Conservation (phyloP, 768 basidiomycete species). For the Kwoniella sp. region DNA sequence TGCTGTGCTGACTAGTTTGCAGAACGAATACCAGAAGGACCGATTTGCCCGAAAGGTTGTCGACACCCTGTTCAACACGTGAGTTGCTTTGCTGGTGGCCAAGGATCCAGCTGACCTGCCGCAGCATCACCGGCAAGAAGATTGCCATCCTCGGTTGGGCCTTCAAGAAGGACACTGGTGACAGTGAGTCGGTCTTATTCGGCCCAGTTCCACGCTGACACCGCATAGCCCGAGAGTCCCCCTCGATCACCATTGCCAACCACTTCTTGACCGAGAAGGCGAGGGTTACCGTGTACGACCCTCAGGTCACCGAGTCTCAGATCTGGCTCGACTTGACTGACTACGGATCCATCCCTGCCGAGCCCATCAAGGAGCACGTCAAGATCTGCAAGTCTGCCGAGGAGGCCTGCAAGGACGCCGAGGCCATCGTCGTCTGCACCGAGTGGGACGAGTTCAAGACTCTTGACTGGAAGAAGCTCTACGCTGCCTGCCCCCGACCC, state of each 20-base stretch:
- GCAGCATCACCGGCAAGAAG: conserved; percentile 55
- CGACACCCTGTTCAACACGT: conserved; percentile 93
- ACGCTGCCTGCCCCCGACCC: conserved; percentile 90
- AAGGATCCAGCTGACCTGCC: not conserved
- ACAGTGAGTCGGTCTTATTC: too few species aligned
- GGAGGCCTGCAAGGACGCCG: conserved; percentile 81
- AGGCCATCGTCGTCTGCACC: conserved; percentile 92
- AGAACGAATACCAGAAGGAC: conserved; percentile 93
- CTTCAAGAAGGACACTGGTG: conserved; percentile 98
- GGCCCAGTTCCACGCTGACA: not conserved
- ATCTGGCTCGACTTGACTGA: conserved; percentile 61
- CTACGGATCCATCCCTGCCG: conserved; percentile 59
- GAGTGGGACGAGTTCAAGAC: conserved; percentile 93
- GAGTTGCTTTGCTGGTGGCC: conserved; percentile 59
- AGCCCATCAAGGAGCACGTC: conserved; percentile 77
- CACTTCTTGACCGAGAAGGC: conserved; percentile 91
- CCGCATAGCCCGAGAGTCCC: conserved; percentile 71
- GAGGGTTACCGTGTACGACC: conserved; percentile 82
- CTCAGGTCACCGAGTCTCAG: conserved; percentile 73
- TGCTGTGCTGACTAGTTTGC: not conserved
- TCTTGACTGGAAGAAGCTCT: conserved; percentile 81
- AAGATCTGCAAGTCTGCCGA: conserved; percentile 70
- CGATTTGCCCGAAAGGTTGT: conserved; percentile 95
- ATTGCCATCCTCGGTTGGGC: conserved; percentile 97
- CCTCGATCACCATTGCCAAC: conserved; percentile 86